phyloP scores from a whole-genome alignment of 768 basidiomycete species.

The Dictyophora rubrovolvata region DNA sequence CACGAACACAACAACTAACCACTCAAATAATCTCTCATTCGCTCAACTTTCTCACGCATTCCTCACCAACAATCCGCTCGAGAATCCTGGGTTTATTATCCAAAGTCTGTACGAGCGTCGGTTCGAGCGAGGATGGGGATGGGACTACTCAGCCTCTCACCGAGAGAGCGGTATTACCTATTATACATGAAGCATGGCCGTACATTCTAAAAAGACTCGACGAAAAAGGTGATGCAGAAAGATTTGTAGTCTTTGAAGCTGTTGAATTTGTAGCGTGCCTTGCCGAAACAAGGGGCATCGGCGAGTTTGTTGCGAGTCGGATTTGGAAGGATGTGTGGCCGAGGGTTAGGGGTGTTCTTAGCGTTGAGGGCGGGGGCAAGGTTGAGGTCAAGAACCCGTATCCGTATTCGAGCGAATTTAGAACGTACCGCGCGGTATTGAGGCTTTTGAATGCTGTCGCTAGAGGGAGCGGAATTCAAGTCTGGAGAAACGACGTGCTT shows the following conservation, averaged over 20 bases:
- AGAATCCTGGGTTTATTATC: constrained; percentile 69
- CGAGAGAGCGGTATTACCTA: constrained; percentile 68
- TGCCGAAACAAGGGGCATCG: constrained; percentile 41
- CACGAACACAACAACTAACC: constrained; percentile 64
- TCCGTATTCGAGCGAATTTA: constrained; percentile 72
- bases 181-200: constrained; percentile 89
- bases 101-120: constrained; percentile 54
- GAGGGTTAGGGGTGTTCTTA: constrained; percentile 53
- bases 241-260: constrained; percentile 73
- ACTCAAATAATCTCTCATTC: constrained; percentile 82
- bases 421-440: constrained; percentile 68
- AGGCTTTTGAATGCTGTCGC: constrained; percentile 62
- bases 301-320: constrained; percentile 75
- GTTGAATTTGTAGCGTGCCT: constrained; percentile 66
- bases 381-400: constrained; percentile 42
- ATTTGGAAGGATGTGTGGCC: constrained; percentile 96
- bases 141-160: constrained; percentile 24
- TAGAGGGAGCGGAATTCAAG: constrained; percentile 20
- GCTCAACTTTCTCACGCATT: constrained; percentile 83
- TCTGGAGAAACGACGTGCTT: constrained; percentile 31
- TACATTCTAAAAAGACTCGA: constrained; percentile 76
- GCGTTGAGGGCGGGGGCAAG: constrained; percentile 37
- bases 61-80: constrained; percentile 76
- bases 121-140: constrained; percentile 12
- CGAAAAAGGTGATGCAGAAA: constrained; percentile 40